These are phyloP conservation scores for Oryza longistaminata DNA, from an alignment of 176 grass and related monocot genomes.

Conservation along the genomic window DNA sequence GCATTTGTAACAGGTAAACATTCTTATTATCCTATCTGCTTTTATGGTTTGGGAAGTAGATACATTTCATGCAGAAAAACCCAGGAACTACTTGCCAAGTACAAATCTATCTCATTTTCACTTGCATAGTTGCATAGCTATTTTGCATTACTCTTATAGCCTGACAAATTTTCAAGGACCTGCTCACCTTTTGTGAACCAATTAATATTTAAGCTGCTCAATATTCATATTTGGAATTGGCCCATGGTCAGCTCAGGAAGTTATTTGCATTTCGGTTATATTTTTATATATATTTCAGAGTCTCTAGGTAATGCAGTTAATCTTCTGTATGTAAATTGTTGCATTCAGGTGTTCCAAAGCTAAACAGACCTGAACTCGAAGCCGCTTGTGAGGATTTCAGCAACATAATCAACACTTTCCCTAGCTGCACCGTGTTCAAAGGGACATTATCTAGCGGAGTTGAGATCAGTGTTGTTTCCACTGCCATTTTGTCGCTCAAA, in stretches of 20 bases:
- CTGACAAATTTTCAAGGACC: constrained; percentile 4
- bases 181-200: constrained; percentile 11
- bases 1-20: constrained; percentile 77
- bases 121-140: neutral
- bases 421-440: constrained; percentile 79
- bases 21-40: neutral
- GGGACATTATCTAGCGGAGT: constrained; percentile 79
- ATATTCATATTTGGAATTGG: neutral
- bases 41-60: constrained; percentile 29
- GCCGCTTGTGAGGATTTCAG: constrained; percentile 93
- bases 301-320: constrained; percentile 19
- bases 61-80: constrained; percentile 21
- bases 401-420: constrained; percentile 79
- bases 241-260: constrained; percentile 1
- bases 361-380: constrained; percentile 74
- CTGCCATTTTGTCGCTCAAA: constrained; percentile 55
- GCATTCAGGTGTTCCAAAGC: constrained; percentile 68
- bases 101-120: neutral
- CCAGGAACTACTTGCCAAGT: neutral
- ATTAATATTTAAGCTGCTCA: neutral
- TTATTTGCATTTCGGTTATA: constrained; percentile 9
- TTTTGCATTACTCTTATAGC: neutral
- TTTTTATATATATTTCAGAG: neutral
- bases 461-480: constrained; percentile 81
- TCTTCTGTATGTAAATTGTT: constrained; percentile 10